Conservation (phyloP, 2,329 filamentous ascomycete species). For the Ceratocystis papillata region DNA sequence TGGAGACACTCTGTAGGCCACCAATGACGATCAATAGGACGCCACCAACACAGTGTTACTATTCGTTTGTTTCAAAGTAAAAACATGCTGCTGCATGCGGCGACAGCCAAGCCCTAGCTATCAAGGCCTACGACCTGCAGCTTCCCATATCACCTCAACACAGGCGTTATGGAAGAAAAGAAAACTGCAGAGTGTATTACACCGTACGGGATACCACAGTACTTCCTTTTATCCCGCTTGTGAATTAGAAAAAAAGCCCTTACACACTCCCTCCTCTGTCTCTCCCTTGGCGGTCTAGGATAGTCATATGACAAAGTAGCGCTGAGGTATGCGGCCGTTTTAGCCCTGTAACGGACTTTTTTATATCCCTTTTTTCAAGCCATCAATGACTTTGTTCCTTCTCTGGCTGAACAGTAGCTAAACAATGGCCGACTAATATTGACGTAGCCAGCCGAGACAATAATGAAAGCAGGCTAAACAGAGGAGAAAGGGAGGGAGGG, state of each 20-base stretch:
- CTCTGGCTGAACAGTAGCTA: neutral
- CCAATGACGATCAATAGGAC: slow-evolving; percentile 6
- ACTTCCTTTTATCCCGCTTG: neutral
- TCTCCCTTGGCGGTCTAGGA: neutral
- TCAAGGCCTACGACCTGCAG: neutral
- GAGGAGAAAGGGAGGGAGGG: neutral
- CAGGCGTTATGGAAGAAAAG: neutral
- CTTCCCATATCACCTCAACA: neutral
- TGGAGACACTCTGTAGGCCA: neutral
- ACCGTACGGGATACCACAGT: neutral
- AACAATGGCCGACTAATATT: slow-evolving; percentile 4
- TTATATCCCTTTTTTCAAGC: slow-evolving; percentile 4
- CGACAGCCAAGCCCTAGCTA: neutral
- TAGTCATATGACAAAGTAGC: slow-evolving; percentile 1
- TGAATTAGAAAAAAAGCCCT: neutral
- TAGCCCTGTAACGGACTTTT: neutral
- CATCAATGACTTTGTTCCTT: slow-evolving; percentile 8
- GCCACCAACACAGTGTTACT: neutral
- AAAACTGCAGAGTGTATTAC: neutral
- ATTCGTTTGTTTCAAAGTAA: neutral
- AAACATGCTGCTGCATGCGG: neutral
- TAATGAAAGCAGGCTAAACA: neutral
- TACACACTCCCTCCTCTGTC: neutral
- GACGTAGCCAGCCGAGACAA: slow-evolving; percentile 4
- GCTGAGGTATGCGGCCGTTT: neutral